Base-by-base conservation (phyloP, 768 basidiomycete genomes). In the Piloderma croceum region DNA sequence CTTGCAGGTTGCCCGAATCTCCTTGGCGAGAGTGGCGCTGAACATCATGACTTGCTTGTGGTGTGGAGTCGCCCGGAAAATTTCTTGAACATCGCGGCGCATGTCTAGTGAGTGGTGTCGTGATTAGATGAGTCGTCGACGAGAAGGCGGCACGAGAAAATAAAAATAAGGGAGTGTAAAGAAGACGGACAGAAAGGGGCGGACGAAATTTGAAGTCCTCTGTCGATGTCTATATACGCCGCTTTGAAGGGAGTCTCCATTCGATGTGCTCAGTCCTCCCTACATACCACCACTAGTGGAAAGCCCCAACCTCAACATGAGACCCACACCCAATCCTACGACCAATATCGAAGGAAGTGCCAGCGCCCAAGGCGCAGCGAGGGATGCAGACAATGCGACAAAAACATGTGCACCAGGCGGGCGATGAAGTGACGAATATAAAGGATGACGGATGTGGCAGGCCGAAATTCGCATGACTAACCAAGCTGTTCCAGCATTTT, bases 41-140 rank as follows among this genome's bases (percentile, higher is more conserved):
- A 99, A 99, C 96, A 99, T 99, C 96, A 99, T 99, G 52, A 99
- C 96, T 75, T 99, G 94, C 73, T 99, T 99, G 77, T 96, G 92
- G 66, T 96, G 94, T 37, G 96, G 96, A 15, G 96, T 98, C 13
- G 90, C 79, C 56, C 94, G 85, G 79, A 98, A 99, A 57, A 99
- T 98, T 71, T 99, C 96, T 81, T 99, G 96, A 49, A 99, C 94
- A 62, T 99, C 96, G 60, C 96, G 90, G 71, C 96, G 94, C 96
- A 99, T 99, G 83, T 98, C 96, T 99, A 79, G 67, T 74, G 71
- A 72, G 70, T 70, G 76, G 68, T 73, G 75, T 74, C 71, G 76
- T 61, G 60, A 79, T 82, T 75, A 83, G 79, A 81, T 72, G 67
- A 64, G 59, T 58, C 63, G 47, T 51, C 13, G 40, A 15, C n/a